A percentile compares a stretch with the other conserved stretches of the same genome.
Conservation (phyloP, 169 alveolate genomes). For the Plasmodium adleri region DNA sequence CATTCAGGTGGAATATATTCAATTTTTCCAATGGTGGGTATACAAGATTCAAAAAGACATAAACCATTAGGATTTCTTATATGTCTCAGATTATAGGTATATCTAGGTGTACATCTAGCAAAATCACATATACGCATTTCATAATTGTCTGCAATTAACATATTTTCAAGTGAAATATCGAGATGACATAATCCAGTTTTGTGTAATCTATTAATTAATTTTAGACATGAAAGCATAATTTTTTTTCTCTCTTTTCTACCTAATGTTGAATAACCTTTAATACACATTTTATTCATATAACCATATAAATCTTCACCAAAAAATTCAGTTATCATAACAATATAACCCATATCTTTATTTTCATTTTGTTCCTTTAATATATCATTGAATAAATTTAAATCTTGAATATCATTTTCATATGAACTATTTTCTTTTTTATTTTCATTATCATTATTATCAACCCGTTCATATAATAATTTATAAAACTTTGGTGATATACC, state of each 20-base stretch:
- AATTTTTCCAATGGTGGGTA: slow-evolving; percentile 88
- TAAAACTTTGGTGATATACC: slow-evolving; percentile 81
- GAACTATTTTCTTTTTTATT: background rate
- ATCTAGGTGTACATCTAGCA: slow-evolving; percentile 85
- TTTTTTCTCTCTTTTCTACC: slow-evolving; percentile 78
- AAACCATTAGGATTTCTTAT: slow-evolving; percentile 74
- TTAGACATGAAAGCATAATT: slow-evolving; percentile 75
- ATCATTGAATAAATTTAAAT: slow-evolving; percentile 58
- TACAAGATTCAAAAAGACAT: slow-evolving; percentile 83
- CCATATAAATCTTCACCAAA: slow-evolving; percentile 80
- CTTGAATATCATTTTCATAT: background rate
- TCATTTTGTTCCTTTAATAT: slow-evolving; percentile 16
- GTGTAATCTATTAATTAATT: slow-evolving; percentile 79
- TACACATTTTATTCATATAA: slow-evolving; percentile 73
- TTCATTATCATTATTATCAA: background rate
- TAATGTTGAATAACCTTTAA: slow-evolving; percentile 45
- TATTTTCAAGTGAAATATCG: slow-evolving; percentile 87
- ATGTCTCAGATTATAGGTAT: slow-evolving; percentile 78
- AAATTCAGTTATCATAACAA: slow-evolving; percentile 78
- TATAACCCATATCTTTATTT: slow-evolving; percentile 71
- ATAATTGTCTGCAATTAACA: slow-evolving; percentile 77
- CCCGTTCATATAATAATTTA: slow-evolving; percentile 79
- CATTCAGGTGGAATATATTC: slow-evolving; percentile 90
- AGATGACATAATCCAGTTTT: slow-evolving; percentile 84
- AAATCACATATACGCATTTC: slow-evolving; percentile 86